These are phyloP conservation scores for Phialophora tarda DNA, from an alignment of 2,329 filamentous ascomycete genomes.

Conservation along the genomic window DNA sequence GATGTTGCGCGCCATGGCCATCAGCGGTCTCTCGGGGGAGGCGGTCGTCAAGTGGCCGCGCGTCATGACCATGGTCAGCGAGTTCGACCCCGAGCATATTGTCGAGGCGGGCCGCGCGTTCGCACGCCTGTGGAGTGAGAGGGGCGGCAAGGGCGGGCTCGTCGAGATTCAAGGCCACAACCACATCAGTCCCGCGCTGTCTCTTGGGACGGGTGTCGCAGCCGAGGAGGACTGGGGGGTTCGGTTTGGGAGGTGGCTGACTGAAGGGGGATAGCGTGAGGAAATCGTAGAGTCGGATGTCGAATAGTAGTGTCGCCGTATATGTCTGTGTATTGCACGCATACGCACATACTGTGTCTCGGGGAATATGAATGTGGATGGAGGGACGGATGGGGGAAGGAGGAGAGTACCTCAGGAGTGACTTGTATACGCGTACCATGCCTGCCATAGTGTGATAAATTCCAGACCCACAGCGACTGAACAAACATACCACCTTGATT, in stretches of 20 bases:
- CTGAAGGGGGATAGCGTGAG: neutral
- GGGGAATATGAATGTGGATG: too few relatives aligned
- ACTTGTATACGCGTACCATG: too few relatives aligned
- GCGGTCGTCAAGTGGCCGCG: slow-evolving; percentile 1
- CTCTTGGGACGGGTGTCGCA: slow-evolving; percentile 16
- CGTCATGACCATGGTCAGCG: slow-evolving; percentile 14
- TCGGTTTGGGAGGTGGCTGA: slow-evolving; percentile 9
- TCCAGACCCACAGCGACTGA: too few relatives aligned
- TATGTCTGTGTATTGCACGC: too few relatives aligned
- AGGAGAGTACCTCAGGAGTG: too few relatives aligned
- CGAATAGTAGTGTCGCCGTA: too few relatives aligned
- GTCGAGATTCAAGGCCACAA: slow-evolving; percentile 18
- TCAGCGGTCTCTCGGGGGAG: neutral
- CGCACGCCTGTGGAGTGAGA: neutral
- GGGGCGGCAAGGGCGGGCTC: neutral
- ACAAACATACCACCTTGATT: too few relatives aligned
- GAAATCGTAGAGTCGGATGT: too few relatives aligned
- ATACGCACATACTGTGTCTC: too few relatives aligned
- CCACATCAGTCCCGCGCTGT: slow-evolving; percentile 25
- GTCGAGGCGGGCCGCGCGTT: neutral
- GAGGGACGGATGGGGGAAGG: too few relatives aligned
- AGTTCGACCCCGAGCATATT: slow-evolving; percentile 20
- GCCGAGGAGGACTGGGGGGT: slow-evolving; percentile 21
- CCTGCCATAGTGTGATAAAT: too few relatives aligned
- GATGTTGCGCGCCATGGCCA: neutral